These are phyloP conservation scores for Myxozyma neotropica DNA, from an alignment of 805 yeast species.

Conservation along the genomic window DNA sequence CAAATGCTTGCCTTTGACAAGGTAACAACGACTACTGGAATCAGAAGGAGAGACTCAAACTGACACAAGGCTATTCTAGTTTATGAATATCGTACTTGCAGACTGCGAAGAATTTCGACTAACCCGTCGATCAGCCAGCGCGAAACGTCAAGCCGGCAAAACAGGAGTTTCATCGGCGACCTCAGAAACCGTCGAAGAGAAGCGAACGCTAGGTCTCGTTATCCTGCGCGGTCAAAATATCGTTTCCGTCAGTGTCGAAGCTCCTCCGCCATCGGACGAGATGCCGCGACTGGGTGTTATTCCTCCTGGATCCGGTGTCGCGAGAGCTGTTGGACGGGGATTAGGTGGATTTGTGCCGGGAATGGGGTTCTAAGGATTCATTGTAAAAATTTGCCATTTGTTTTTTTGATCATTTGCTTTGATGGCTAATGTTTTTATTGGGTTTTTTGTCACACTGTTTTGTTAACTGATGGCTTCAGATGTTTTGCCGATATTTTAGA, in stretches of 20 bases:
- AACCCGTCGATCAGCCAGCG: conserved; percentile 58
- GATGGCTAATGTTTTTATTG: conserved; percentile 10
- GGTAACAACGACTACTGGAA: too few species aligned
- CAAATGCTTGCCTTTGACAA: conserved; percentile 85
- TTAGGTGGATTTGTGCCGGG: conserved; percentile 38
- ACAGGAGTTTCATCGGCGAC: conserved; percentile 36
- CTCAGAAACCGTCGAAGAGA: conserved; percentile 60
- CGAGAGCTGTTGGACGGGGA: conserved; percentile 42
- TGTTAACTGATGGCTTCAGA: not conserved
- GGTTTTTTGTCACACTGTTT: not conserved
- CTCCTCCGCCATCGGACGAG: conserved; percentile 55
- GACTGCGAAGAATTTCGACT: conserved; percentile 83
- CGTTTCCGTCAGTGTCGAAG: conserved; percentile 68
- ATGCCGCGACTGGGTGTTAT: conserved; percentile 39
- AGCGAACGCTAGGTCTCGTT: conserved; percentile 75
- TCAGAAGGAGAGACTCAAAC: not conserved
- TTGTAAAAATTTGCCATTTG: not conserved
- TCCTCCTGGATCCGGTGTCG: conserved; percentile 43
- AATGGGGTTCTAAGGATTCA: conserved; percentile 24
- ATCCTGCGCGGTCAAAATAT: conserved; percentile 88
- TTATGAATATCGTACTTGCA: conserved; percentile 80
- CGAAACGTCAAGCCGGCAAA: conserved; percentile 36
- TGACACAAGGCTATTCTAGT: too few species aligned
- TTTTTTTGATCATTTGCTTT: not conserved
- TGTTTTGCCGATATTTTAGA: too few species aligned